Base-by-base conservation (phyloP, 768 basidiomycete genomes). In the Porpolomopsis calyptriformis region DNA sequence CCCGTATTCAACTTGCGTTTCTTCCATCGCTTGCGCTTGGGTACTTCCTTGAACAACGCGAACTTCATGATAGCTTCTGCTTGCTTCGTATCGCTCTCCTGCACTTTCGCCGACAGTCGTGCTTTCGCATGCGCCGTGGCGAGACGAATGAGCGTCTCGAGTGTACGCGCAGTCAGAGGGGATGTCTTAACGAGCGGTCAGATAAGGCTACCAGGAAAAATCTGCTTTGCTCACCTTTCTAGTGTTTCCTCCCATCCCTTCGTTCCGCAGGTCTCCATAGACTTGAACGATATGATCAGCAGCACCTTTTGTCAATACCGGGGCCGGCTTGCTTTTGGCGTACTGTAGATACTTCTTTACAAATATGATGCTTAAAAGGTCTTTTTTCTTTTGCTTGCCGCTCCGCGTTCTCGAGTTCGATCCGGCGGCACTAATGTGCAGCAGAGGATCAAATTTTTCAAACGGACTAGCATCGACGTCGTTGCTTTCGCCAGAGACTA, bases 291-390 rank as follows among this genome's bases (percentile, higher is more conserved):
- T 97, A 61, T 83, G 77, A 60, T 96, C 92, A 47, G 93, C 90
- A 4, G 96, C 96, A 33, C 87, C 91, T 60, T 91, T 85, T 5
- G 89, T 94, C 52, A 98, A 67, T 19, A 75, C 79, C 1, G 96
- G 96, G 47, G 85, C 76, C 14, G 81, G 74, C 56, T 84, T 81
- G 64, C 79, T 85, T 67, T 97, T 98, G 35, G 94, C 87, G 56
- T 97, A 97, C 64, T 98, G 94, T 47, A 99, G 85, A 56, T 93
- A 98, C 65, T 97, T 98, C 68, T 99, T 99, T 61, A 99, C 81
- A 59, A 99, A 99, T 4, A 83, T 69, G 50, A 96, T 90, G 55
- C 81, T 90, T 47, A 99, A 72, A 31, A 99, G 82, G 64, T 98
- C 92, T 50, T 80, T 76, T 46, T 76, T 76, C 64, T 80, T 83